These are phyloP conservation scores for Carallia brachiata DNA, from an alignment of 345 rosid genomes.

Conservation along the genomic window DNA sequence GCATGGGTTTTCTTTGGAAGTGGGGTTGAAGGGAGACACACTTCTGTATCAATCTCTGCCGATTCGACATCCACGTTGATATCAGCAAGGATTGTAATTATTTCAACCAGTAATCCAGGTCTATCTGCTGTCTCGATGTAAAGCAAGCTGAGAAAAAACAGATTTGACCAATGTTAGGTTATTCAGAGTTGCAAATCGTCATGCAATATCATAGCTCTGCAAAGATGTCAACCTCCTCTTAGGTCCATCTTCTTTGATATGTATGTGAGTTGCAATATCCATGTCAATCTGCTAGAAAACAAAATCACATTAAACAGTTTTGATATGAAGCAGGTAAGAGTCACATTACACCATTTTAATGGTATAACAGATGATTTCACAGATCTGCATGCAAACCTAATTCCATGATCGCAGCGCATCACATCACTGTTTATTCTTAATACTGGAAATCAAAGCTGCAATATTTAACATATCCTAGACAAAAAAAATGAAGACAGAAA, in stretches of 20 bases:
- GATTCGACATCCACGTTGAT: constrained; percentile 85
- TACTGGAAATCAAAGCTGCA: no score
- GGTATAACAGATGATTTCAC: no score
- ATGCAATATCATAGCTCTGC: neutral
- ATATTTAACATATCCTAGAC: no score
- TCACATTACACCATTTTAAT: no score
- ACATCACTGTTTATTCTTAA: no score
- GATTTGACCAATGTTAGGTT: neutral
- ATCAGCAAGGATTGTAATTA: constrained; percentile 77
- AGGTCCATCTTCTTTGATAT: constrained; percentile 78
- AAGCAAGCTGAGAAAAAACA: constrained; percentile 61
- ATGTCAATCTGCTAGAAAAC: constrained; percentile 71
- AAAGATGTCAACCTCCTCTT: constrained; percentile 63
- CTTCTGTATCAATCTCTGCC: constrained; percentile 93
- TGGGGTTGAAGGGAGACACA: constrained; percentile 21
- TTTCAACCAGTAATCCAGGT: constrained; percentile 88
- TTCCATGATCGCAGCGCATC: no score
- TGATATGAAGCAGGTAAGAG: no score
- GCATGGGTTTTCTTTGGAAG: neutral
- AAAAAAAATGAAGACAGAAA: no score
- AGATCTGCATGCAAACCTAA: no score
- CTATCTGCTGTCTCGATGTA: constrained; percentile 89
- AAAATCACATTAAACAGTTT: neutral
- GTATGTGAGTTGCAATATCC: constrained; percentile 75
- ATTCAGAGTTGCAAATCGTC: neutral